Conservation (phyloP, 441 rosid genomes). For the Populus trichocarpa region DNA sequence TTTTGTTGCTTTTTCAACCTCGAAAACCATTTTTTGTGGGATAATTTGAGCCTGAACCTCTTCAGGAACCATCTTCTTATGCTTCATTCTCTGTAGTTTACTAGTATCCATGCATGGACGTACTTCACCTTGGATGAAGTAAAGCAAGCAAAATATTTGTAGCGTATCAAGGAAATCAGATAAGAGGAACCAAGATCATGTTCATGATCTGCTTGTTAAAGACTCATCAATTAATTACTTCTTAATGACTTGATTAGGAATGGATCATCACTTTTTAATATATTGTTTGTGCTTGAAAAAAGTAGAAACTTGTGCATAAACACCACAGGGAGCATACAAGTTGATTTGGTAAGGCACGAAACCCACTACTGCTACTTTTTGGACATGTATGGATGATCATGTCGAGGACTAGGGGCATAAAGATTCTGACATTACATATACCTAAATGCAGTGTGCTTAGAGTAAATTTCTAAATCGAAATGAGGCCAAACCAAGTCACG, state of each 20-base stretch:
- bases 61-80: no score
- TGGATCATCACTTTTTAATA: neutral
- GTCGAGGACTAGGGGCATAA: no score
- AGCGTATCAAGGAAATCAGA: neutral
- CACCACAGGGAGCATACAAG: neutral
- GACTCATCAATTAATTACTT: no score
- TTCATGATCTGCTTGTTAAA: neutral
- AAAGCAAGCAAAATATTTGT: neutral
- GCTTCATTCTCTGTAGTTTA: neutral
- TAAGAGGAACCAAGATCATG: neutral
- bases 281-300: neutral
- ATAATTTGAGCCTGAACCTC: no score
- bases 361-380: neutral
- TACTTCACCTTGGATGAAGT: neutral
- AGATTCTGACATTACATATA: no score
- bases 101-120: neutral
- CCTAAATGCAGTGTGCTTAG: neutral
- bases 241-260: neutral
- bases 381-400: no score
- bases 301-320: neutral
- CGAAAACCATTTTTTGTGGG: neutral
- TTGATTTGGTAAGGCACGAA: neutral
- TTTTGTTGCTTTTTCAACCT: neutral
- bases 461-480: no score
- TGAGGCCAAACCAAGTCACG: no score